Conservation (phyloP, 1,284 basidiomycete genomes). For the Tilletia horrida region DNA sequence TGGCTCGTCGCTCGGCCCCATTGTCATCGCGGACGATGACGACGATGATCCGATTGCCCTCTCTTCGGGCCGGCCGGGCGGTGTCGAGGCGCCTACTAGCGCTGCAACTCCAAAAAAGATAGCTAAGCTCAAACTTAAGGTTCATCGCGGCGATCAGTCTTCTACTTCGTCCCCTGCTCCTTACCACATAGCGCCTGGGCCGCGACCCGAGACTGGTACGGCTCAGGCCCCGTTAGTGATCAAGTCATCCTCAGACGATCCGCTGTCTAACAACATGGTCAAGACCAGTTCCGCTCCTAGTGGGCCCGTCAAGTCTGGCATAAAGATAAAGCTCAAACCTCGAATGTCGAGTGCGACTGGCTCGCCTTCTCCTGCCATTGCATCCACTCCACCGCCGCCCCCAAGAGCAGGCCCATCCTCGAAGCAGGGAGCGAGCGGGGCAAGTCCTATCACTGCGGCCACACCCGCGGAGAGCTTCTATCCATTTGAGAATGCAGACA, state of each 20-base stretch:
- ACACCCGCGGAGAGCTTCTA: background rate
- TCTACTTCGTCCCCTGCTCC: background rate
- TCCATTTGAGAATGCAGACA: background rate
- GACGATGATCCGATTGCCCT: background rate
- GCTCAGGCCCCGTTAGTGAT: background rate
- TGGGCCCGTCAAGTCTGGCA: background rate
- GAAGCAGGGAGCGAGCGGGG: slow-evolving; percentile 18
- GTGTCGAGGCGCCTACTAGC: background rate
- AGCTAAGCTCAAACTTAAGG: slow-evolving; percentile 7
- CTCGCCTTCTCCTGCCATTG: background rate
- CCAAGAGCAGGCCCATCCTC: slow-evolving; percentile 20
- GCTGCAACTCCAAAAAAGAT: background rate
- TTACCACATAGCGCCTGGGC: background rate
- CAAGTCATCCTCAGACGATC: no score
- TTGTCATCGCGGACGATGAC: background rate
- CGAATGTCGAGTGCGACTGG: background rate
- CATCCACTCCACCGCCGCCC: background rate
- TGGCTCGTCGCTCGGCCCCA: background rate
- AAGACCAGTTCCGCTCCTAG: no score
- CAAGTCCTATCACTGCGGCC: background rate
- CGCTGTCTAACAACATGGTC: no score
- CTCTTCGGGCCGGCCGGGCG: no score
- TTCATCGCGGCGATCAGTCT: background rate
- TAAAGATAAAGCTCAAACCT: slow-evolving; percentile 13
- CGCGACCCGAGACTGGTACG: background rate